These are phyloP conservation scores for Magnolia officinalis DNA, from an alignment of 164 flowering plant genomes.

Conservation along the genomic window DNA sequence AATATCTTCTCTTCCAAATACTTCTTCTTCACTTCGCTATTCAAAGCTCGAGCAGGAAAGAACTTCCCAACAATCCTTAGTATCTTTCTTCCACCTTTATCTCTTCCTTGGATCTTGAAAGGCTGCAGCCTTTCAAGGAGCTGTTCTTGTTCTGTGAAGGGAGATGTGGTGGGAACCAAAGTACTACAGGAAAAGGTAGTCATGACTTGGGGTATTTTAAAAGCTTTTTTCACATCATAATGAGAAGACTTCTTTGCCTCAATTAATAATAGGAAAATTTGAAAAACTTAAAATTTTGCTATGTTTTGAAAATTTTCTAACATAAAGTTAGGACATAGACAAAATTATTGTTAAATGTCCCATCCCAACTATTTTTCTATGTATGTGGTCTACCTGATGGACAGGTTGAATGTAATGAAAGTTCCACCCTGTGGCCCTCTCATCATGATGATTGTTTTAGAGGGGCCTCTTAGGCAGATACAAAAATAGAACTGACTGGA, in stretches of 20 bases:
- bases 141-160: constrained; percentile 25
- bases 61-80: constrained; percentile 53
- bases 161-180: background rate
- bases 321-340: too few relatives aligned
- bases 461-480: too few relatives aligned
- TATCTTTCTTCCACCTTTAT: constrained; percentile 53
- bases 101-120: constrained; percentile 56
- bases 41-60: constrained; percentile 51
- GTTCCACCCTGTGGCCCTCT: too few relatives aligned
- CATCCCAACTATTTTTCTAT: too few relatives aligned
- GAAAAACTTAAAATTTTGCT: too few relatives aligned
- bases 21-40: constrained; percentile 41
- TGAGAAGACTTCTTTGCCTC: background rate
- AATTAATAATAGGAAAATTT: too few relatives aligned
- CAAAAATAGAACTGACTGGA: too few relatives aligned
- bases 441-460: too few relatives aligned
- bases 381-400: too few relatives aligned
- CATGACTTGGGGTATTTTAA: background rate
- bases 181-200: background rate
- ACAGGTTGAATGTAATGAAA: too few relatives aligned
- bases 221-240: background rate
- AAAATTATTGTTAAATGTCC: too few relatives aligned
- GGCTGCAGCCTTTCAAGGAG: constrained; percentile 40
- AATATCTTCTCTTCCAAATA: constrained; percentile 60
- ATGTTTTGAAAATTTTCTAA: too few relatives aligned